Conservation (phyloP, 2,329 filamentous ascomycete species). For the Xylaria polymorpha region DNA sequence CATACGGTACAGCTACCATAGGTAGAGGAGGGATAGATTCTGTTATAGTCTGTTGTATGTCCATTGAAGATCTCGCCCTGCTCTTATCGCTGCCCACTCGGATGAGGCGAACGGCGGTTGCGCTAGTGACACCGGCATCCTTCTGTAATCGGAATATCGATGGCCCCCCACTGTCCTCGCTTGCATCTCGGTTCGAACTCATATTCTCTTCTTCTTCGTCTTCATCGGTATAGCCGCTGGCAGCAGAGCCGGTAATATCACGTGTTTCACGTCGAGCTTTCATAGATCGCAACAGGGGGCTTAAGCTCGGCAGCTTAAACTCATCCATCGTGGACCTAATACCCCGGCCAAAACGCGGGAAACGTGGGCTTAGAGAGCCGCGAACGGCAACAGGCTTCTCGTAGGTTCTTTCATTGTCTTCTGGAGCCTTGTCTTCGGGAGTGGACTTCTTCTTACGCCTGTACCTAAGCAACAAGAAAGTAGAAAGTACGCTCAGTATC, state of each 20-base stretch:
- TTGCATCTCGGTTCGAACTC: neutral
- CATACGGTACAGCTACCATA: conserved; percentile 13
- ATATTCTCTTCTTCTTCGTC: conserved; percentile 20
- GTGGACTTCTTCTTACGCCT: conserved; percentile 43
- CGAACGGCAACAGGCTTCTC: conserved; percentile 46
- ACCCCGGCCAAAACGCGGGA: conserved; percentile 44
- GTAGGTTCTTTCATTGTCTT: conserved; percentile 34
- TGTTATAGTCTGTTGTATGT: conserved; percentile 2
- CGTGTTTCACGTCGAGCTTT: conserved; percentile 35
- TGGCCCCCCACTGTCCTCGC: conserved; percentile 37
- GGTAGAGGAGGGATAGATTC: conserved; percentile 23
- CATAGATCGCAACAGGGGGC: conserved; percentile 42
- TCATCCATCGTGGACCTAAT: conserved; percentile 45
- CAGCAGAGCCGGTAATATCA: conserved; percentile 43
- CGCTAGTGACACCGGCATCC: conserved; percentile 43
- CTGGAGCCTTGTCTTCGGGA: conserved; percentile 31
- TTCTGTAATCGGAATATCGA: conserved; percentile 48
- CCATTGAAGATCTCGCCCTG: conserved; percentile 20
- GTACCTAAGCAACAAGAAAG: conserved; percentile 45
- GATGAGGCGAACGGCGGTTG: conserved; percentile 48
- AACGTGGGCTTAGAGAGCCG: conserved; percentile 42
- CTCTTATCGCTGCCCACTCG: conserved; percentile 46
- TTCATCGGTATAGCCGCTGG: conserved; percentile 40
- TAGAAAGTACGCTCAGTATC: conserved; percentile 41
- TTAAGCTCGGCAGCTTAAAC: conserved; percentile 47